A percentile compares a stretch with the other conserved stretches of the same genome.
Evolutionary conservation across 768 basidiomycete genomes (phyloP).

Genomic region (Phaeolepiota aurea): DNA sequence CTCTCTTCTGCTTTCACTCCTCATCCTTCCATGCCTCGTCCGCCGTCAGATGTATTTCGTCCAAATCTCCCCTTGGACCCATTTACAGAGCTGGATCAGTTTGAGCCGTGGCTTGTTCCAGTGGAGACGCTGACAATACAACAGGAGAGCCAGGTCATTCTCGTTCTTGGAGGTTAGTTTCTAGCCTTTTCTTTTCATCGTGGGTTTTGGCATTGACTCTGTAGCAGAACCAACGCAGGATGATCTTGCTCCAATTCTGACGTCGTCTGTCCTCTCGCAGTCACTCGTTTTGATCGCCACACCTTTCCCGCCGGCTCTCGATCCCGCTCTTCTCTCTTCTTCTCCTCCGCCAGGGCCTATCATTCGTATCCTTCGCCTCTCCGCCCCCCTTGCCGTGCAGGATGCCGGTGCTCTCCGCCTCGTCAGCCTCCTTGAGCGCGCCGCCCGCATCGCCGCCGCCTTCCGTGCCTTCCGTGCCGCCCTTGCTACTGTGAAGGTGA

Average conservation of each 20-base stretch:
- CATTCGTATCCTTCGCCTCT: conserved; percentile 24
- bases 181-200: neutral
- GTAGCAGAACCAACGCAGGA: conserved; percentile 20
- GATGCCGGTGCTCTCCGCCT: conserved; percentile 31
- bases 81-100: conserved; percentile 16
- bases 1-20: conserved; percentile 1
- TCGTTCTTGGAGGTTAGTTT: conserved; percentile 27
- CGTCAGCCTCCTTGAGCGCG: conserved; percentile 30
- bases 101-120: conserved; percentile 16
- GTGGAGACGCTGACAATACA: conserved; percentile 7
- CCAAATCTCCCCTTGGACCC: conserved; percentile 28
- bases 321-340: conserved; percentile 9
- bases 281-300: conserved; percentile 34
- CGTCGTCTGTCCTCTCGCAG: conserved; percentile 20
- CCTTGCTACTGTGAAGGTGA: neutral
- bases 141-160: conserved; percentile 16
- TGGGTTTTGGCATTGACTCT: neutral
- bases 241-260: conserved; percentile 27
- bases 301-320: conserved; percentile 22
- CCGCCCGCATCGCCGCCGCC: conserved; percentile 23
- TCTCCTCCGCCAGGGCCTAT: conserved; percentile 10
- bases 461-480: conserved; percentile 12
- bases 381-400: conserved; percentile 21
- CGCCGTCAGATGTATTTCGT: conserved; percentile 20
- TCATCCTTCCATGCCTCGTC: neutral